Conservation (phyloP, 139 green algal species). For the Astrephomene gubernaculifera region DNA sequence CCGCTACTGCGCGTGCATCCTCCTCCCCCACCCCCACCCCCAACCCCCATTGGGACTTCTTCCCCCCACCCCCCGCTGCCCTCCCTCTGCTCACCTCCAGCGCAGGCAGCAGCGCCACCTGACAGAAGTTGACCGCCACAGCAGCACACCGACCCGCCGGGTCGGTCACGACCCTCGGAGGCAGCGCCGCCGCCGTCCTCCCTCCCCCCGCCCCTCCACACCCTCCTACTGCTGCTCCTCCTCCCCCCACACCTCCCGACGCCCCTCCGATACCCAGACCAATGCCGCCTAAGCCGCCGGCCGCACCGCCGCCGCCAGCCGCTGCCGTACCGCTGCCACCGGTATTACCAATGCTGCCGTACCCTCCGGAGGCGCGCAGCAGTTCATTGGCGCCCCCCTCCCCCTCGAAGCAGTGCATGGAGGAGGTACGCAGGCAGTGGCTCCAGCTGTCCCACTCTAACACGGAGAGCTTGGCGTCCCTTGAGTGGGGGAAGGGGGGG, state of each 20-base stretch:
- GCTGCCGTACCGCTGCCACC: too few relatives aligned
- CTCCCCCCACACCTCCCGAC: constrained; percentile 4
- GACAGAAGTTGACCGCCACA: constrained; percentile 74
- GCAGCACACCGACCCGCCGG: constrained; percentile 87
- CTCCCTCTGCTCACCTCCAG: constrained; percentile 60
- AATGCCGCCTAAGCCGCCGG: too few relatives aligned
- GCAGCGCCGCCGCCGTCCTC: constrained; percentile 59
- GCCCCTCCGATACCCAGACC: too few relatives aligned
- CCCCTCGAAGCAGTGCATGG: constrained; percentile 91
- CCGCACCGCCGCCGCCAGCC: too few relatives aligned
- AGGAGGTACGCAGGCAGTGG: constrained; percentile 66
- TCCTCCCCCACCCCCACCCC: too few relatives aligned
- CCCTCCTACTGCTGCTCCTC: background rate
- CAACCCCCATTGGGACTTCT: too few relatives aligned
- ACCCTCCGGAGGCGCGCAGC: too few relatives aligned
- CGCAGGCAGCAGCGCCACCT: constrained; percentile 83
- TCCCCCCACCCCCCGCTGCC: too few relatives aligned
- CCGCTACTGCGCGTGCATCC: too few relatives aligned
- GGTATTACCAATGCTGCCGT: too few relatives aligned
- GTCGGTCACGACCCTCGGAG: constrained; percentile 74
- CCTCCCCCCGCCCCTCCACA: constrained; percentile 9
- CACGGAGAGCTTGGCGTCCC: constrained; percentile 92
- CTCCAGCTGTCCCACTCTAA: constrained; percentile 83
- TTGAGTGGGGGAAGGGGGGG: constrained; percentile 42
- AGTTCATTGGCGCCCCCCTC: constrained; percentile 48